Evolutionary conservation across 2,329 filamentous ascomycete species (phyloP), one percentile per base, ranked within the genome.

Genomic region (Teratosphaeria epicoccoides): DNA sequence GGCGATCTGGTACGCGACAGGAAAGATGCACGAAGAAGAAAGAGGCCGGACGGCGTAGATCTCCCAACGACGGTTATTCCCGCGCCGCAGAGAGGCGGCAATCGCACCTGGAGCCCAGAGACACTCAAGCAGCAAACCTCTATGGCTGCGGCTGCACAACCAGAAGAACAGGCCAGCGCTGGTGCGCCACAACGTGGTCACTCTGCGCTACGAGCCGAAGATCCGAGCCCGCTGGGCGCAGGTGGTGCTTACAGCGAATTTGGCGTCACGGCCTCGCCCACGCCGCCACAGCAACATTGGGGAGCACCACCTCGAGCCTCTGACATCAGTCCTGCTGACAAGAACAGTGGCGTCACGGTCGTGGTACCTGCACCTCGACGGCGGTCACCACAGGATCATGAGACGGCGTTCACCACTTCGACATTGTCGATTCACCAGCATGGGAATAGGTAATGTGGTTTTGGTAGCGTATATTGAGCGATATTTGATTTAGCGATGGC

Each of bases 51-150:
- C 2, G 70, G 74, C 20, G 62, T 63, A 6, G 68, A 75, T 20
- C 59, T 81, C 11, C 78, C 79, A 2, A 73, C 82, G 20, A 83
- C 79, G 0, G 73, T 83, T 25, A 81, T 84, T 48, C 81, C 80
- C 2, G 79, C 79, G 3, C 77, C 79, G 54, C 74, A 74, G 23
- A 71, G 76, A 37, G 71, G 70, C 37, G 63, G 61, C 29, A 75
- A 76, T 29, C 69, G 78, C 45, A 76, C 76, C 5, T 81, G 78
- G 76, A 78, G 49, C 46, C 40, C 50, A 7, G 50, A 55, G 28
- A 23, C 54, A 26, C 51, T 49, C 5, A 29, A 47, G 26, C 53
- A 52, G 26, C 50, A 50, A 37, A n/a, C n/a, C n/a, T n/a, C n/a
- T n/a, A n/a, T n/a, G n/a, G 14, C 14, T 6, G n/a, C 33, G 17